These are phyloP conservation scores for Stemphylium lycopersici DNA, from an alignment of 2,329 filamentous ascomycete genomes.

Conservation along the genomic window DNA sequence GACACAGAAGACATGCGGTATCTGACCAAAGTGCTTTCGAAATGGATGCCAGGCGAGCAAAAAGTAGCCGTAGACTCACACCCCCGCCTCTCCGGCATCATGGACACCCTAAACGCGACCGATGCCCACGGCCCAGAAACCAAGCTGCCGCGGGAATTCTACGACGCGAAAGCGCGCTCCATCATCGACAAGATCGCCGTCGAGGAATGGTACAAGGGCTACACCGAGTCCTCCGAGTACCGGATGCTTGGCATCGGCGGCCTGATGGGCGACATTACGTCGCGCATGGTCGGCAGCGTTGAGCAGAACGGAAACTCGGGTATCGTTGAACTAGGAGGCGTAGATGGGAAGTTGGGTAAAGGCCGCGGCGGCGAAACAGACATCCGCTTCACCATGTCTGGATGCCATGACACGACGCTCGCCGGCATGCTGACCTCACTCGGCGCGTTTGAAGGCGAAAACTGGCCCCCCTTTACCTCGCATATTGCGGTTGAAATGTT, in stretches of 20 bases:
- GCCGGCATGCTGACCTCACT: conserved; percentile 78
- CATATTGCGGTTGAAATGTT: conserved; percentile 93
- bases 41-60: conserved; percentile 78
- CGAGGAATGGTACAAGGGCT: conserved; percentile 94
- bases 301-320: conserved; percentile 46
- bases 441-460: conserved; percentile 73
- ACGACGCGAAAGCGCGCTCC: conserved; percentile 72
- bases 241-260: conserved; percentile 86
- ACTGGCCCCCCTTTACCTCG: conserved; percentile 93
- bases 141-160: conserved; percentile 82
- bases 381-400: conserved; percentile 78
- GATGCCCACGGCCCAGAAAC: conserved; percentile 82
- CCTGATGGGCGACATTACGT: conserved; percentile 80
- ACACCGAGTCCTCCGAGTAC: conserved; percentile 83
- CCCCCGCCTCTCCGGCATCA: conserved; percentile 84
- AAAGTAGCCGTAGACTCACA: conserved; percentile 81
- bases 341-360: conserved; percentile 42
- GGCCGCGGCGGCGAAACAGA: conserved; percentile 56
- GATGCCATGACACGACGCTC: conserved; percentile 93
- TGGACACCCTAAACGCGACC: conserved; percentile 92
- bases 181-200: conserved; percentile 76
- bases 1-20: conserved; percentile 80
- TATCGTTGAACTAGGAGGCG: conserved; percentile 49
- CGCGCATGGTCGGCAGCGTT: conserved; percentile 51
- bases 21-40: conserved; percentile 75